A percentile compares a stretch with the other conserved stretches of the same genome.
phyloP scores from a whole-genome alignment of 306 rosid genomes.

The Cucurbita argyrosperma region DNA sequence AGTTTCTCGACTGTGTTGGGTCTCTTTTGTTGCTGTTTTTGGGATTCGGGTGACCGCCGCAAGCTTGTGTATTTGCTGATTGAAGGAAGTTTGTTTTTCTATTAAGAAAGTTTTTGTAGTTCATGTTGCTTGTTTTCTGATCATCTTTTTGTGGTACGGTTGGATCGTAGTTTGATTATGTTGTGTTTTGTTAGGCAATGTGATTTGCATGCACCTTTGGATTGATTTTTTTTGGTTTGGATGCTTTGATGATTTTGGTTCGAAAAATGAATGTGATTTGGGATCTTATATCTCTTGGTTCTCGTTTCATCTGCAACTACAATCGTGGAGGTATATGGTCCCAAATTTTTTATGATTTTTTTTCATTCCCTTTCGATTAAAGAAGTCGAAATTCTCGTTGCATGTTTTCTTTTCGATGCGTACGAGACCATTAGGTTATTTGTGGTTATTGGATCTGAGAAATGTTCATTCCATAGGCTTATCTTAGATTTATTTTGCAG shows the following conservation, averaged over 20 bases:
- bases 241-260: not conserved
- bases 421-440: not conserved
- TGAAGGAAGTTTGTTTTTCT: constrained; percentile 31
- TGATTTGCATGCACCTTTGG: not conserved
- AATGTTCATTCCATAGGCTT: not conserved
- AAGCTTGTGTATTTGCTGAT: constrained; percentile 13
- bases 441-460: not conserved
- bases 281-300: constrained; percentile 8
- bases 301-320: constrained; percentile 4
- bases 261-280: not conserved
- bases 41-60: constrained; percentile 3
- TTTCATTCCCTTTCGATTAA: not conserved
- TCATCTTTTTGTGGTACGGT: not conserved
- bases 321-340: constrained; percentile 11
- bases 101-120: constrained; percentile 4
- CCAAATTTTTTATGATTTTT: constrained; percentile 4
- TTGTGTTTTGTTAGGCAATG: constrained; percentile 17
- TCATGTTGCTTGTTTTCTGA: not conserved
- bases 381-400: not conserved
- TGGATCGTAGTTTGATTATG: not conserved
- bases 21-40: not conserved
- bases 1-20: not conserved
- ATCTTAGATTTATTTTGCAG: not conserved
- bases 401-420: not conserved
- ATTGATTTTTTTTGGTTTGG: not conserved